Conservation (phyloP, 768 basidiomycete species). For the Mycena polygramma region DNA sequence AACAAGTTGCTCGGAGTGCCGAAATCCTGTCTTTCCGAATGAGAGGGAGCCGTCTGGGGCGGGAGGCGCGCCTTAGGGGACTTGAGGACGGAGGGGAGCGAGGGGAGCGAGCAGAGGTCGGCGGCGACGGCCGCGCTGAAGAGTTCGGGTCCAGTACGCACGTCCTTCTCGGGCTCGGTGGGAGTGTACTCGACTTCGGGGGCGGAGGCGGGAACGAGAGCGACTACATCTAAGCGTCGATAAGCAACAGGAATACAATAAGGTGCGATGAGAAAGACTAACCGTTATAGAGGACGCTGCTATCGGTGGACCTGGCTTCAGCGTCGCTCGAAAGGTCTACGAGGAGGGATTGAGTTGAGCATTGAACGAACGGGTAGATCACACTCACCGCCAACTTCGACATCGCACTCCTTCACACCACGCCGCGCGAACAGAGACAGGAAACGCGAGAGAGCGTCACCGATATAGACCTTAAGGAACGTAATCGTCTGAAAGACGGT, state of each 20-base stretch:
- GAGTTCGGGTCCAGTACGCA: not conserved
- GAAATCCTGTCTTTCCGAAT: not conserved
- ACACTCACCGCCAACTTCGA: not conserved
- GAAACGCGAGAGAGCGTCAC: conserved; percentile 3
- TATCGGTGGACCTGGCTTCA: not conserved
- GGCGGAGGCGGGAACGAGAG: not conserved
- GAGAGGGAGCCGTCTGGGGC: not conserved
- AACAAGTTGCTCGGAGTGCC: conserved; percentile 9
- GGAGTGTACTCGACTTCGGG: not conserved
- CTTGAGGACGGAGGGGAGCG: conserved; percentile 26
- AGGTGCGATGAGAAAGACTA: not conserved
- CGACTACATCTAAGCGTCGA: not conserved
- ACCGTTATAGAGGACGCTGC: too few species aligned
- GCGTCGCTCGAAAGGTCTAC: not conserved
- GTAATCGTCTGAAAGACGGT: conserved; percentile 9
- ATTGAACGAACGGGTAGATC: not conserved
- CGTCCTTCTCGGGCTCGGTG: not conserved
- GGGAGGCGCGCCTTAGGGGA: conserved; percentile 1
- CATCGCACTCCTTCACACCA: not conserved
- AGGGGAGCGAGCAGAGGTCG: conserved; percentile 6
- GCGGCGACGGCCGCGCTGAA: conserved; percentile 1
- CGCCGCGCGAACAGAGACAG: not conserved
- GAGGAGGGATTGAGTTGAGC: not conserved
- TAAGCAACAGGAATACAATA: not conserved
- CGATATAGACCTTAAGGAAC: conserved; percentile 18